Evolutionary conservation across 2,329 filamentous ascomycete species (phyloP).

Genomic region (Acrocalymma vagum): DNA sequence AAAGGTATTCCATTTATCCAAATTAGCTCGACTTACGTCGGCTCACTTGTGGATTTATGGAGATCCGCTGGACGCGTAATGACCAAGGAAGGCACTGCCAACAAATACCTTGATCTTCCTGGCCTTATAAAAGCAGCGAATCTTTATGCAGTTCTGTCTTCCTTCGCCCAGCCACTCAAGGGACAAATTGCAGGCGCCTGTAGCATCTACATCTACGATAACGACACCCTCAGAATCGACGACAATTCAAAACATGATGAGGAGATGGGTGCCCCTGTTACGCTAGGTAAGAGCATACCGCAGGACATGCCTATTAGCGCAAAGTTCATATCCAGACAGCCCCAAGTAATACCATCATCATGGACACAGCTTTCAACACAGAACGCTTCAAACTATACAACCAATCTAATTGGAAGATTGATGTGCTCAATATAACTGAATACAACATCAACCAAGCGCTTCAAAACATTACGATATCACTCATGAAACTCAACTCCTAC

Average conservation of each 20-base stretch:
- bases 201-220: too few relatives aligned
- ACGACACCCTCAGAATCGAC: background rate
- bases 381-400: constrained; percentile 1
- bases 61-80: too few relatives aligned
- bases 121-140: too few relatives aligned
- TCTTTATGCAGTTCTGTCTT: too few relatives aligned
- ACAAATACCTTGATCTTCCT: too few relatives aligned
- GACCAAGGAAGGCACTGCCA: too few relatives aligned
- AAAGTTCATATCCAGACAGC: background rate
- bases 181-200: too few relatives aligned
- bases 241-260: background rate
- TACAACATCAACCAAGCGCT: constrained; percentile 5
- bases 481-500: constrained; percentile 5
- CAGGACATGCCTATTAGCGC: background rate
- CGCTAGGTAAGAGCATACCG: too few relatives aligned
- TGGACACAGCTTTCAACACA: constrained; percentile 8
- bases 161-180: too few relatives aligned
- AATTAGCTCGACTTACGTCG: background rate
- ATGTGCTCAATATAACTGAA: constrained; percentile 9
- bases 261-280: too few relatives aligned
- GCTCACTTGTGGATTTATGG: too few relatives aligned
- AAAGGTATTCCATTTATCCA: background rate
- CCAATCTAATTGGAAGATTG: background rate
- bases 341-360: constrained; percentile 6
- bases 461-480: constrained; percentile 10